Conservation (phyloP, 1,284 basidiomycete species). For the Ganoderma resinaceum region DNA sequence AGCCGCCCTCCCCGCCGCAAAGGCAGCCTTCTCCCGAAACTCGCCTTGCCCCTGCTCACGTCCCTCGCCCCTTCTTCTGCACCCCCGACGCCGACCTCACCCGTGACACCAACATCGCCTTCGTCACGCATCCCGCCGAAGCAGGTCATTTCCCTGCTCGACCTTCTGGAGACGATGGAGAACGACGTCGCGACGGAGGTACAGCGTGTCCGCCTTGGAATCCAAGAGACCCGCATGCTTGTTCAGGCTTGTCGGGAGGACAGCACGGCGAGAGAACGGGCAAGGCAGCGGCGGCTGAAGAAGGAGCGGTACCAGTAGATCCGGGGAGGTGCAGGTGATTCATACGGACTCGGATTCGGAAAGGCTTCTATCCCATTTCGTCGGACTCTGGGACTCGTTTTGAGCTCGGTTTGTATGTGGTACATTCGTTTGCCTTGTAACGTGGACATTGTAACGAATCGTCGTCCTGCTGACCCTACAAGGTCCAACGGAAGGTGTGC, state of each 20-base stretch:
- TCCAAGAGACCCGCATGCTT: conserved; percentile 44
- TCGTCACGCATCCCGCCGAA: conserved; percentile 34
- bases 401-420: neutral
- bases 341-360: conserved; percentile 1
- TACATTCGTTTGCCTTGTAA: neutral
- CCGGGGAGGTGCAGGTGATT: neutral
- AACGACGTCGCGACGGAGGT: conserved; percentile 47
- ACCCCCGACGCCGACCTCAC: conserved; percentile 21
- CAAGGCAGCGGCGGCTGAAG: conserved; percentile 31
- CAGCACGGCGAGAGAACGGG: conserved; percentile 31
- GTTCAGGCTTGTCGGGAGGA: conserved; percentile 41
- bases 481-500: neutral
- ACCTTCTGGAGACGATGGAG: conserved; percentile 47
- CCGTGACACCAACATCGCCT: conserved; percentile 12
- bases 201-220: conserved; percentile 45
- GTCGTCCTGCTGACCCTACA: neutral
- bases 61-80: conserved; percentile 10
- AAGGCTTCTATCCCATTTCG: neutral
- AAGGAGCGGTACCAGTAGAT: conserved; percentile 33
- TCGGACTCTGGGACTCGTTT: neutral
- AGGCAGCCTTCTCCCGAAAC: neutral
- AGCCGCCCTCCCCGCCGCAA: conserved; percentile 5
- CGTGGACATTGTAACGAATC: conserved; percentile 8
- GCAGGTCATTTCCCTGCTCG: conserved; percentile 43
- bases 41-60: neutral